Evolutionary conservation across 176 grass and related monocot species (phyloP), one percentile per base, ranked within the genome.

Genomic region (sorghum (Sorghum bicolor)): DNA sequence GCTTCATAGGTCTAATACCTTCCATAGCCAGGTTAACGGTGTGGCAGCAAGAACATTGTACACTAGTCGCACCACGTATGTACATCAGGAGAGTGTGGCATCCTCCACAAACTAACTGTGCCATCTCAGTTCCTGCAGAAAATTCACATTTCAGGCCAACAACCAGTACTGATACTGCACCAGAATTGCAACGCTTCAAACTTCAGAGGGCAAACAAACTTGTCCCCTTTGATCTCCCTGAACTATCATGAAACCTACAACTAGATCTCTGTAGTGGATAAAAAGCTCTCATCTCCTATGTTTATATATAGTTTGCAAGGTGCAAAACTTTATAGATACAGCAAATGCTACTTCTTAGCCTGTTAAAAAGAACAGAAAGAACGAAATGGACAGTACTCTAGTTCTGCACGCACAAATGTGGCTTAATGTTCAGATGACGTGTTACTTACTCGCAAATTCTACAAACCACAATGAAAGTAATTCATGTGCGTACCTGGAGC

Each of bases 11-110:
- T 72, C 16, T 92, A 43, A 43, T 43, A 96, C 96, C 96, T 94
- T 99, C 96, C 66, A 99, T 83, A 29, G 91, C 89, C 67, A 99
- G 91, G 74, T 99, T 99, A 29, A 94, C 91, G 37, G 96, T 99
- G 88, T 96, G 93, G 67, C 96, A 99, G 68, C 96, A 99, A 77
- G 96, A 99, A 84, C 93, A 99, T 61, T 99, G 96, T 22, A 99
- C 96, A 77, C 93, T 99, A 4, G 91, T 94, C 3, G 93, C 97
- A 8, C 97, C 93, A 24, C 91, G 91, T 78, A 96, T 96, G 62
- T 94, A 99, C 97, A 99, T 99, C 41, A 99, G 81, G n/a, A 96
- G 93, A 72, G 97, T 99, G 84, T 99, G 97, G 84, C 97, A 96
- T 80, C 97, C 97, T 74, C 97, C 91, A 32, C 97, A 99, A 78